phyloP scores from a whole-genome alignment of 192 early-diverging fungal genomes.

The Endogone sp. region DNA sequence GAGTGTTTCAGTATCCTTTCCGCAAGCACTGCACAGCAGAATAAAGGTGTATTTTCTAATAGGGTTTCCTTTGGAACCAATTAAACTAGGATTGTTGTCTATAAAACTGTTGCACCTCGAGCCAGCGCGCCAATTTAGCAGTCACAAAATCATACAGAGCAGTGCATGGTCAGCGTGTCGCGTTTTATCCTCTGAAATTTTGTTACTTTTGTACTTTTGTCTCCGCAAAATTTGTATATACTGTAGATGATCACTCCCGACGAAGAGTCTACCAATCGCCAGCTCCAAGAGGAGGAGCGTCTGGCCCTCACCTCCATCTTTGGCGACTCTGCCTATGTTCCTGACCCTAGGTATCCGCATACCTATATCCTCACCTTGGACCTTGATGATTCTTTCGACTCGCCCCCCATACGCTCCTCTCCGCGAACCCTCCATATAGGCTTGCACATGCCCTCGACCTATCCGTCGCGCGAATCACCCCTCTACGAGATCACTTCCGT shows the following conservation, averaged over 20 bases:
- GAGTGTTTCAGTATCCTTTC: too few relatives aligned
- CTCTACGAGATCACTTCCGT: constrained; percentile 47
- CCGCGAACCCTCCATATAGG: constrained; percentile 18
- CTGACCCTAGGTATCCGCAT: neutral
- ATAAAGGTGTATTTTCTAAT: too few relatives aligned
- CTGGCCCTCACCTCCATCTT: constrained; percentile 19
- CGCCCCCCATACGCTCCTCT: neutral
- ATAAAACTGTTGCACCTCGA: too few relatives aligned
- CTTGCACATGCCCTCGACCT: constrained; percentile 42
- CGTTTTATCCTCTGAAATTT: too few relatives aligned
- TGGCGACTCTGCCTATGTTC: constrained; percentile 7
- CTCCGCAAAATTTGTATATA: too few relatives aligned
- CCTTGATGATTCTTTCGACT: constrained; percentile 16
- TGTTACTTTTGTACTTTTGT: too few relatives aligned
- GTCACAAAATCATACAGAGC: too few relatives aligned
- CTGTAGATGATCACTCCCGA: neutral
- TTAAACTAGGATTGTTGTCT: too few relatives aligned
- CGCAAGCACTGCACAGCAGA: too few relatives aligned
- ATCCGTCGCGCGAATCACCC: constrained; percentile 39
- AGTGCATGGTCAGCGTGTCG: too few relatives aligned
- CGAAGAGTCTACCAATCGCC: neutral
- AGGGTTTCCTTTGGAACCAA: too few relatives aligned
- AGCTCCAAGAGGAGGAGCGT: constrained; percentile 17
- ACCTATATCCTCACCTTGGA: constrained; percentile 18
- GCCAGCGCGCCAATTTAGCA: too few relatives aligned